Percentiles rank a stretch among this genome's conserved stretches.
Evolutionary conservation across 2,329 filamentous ascomycete species (phyloP).

Genomic region (Claviceps fusiformis): DNA sequence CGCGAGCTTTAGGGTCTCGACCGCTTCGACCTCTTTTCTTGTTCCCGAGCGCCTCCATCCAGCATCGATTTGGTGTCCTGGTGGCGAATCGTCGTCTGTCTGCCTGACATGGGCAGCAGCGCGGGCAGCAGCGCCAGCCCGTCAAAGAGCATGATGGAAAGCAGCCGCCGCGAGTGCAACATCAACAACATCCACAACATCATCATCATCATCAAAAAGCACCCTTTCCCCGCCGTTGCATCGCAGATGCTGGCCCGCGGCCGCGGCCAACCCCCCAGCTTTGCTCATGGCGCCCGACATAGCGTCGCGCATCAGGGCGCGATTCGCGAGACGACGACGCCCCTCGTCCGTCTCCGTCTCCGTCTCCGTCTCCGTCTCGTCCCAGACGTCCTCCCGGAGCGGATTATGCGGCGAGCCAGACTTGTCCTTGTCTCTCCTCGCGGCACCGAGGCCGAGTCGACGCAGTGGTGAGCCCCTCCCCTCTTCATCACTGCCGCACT

Average conservation of each 20-base stretch:
- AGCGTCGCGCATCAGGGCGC: conserved; percentile 32
- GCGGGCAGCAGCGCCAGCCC: background rate
- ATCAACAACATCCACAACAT: background rate
- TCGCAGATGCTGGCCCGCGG: conserved; percentile 4
- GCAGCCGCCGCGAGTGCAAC: no score
- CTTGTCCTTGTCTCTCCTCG: conserved; percentile 6
- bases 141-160: no score
- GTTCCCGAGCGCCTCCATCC: background rate
- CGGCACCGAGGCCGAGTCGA: conserved; percentile 4
- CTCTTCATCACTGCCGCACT: background rate
- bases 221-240: background rate
- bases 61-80: background rate
- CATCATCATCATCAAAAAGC: no score
- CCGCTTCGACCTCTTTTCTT: background rate
- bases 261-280: background rate
- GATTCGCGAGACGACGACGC: conserved; percentile 28
- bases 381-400: conserved; percentile 21
- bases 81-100: background rate
- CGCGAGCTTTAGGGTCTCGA: background rate
- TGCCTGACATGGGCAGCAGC: background rate
- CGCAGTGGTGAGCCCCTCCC: conserved; percentile 5
- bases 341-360: no score
- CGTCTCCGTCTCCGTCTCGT: no score
- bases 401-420: conserved; percentile 10
- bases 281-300: conserved; percentile 29